phyloP scores from a whole-genome alignment of 2,329 filamentous ascomycete species.

The Diaporthe destruens region DNA sequence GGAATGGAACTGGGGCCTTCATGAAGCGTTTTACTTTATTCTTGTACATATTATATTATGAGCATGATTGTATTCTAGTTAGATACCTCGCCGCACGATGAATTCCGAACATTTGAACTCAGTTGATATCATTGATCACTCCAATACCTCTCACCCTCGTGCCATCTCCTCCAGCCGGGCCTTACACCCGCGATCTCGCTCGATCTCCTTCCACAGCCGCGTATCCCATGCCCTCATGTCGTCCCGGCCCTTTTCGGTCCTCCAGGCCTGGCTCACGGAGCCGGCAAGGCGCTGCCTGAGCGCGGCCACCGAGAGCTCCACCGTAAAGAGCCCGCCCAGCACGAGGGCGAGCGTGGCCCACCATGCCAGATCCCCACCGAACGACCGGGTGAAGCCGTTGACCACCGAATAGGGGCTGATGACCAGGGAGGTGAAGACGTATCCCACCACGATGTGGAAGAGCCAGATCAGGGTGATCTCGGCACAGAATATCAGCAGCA shows the following conservation, averaged over 20 bases:
- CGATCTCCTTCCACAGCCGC: constrained; percentile 70
- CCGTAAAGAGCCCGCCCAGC: constrained; percentile 68
- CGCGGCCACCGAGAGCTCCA: constrained; percentile 73
- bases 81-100: constrained; percentile 21
- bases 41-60: constrained; percentile 29
- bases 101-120: neutral
- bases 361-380: constrained; percentile 78
- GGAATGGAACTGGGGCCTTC: neutral
- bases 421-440: constrained; percentile 68
- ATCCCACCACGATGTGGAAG: constrained; percentile 78
- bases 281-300: constrained; percentile 53
- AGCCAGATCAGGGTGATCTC: constrained; percentile 75
- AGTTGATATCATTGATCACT: neutral
- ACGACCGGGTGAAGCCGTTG: constrained; percentile 74
- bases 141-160: neutral
- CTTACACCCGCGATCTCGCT: constrained; percentile 57
- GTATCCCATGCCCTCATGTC: constrained; percentile 63
- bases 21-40: constrained; percentile 11
- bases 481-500: constrained; percentile 68
- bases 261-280: constrained; percentile 21
- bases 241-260: constrained; percentile 23
- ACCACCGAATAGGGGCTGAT: constrained; percentile 74
- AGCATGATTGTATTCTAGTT: constrained; percentile 17
- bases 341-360: constrained; percentile 79
- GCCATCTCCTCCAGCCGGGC: constrained; percentile 1